Base-by-base conservation (phyloP, 495 filamentous ascomycete species). In the Aspergillus taichungensis region DNA sequence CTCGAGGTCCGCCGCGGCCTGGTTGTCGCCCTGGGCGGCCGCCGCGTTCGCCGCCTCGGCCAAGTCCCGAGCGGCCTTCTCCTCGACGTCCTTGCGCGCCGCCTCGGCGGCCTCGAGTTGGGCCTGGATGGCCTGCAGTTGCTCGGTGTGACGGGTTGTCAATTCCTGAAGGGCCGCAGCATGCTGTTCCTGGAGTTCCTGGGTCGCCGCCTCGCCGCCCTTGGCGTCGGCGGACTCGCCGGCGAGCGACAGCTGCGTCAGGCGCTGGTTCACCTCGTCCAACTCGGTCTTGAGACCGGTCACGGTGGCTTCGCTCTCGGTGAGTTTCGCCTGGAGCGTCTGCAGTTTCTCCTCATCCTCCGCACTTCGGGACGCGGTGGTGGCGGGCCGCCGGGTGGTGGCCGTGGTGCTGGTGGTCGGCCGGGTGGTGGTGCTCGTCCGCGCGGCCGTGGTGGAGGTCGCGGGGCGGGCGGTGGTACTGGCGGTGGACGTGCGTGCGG, bases 221-320 rank as follows among this genome's bases (percentile, higher is more conserved):
- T 59, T 58, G 3, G 55, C 30, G 3, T 46, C 37, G 29, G 47
- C 31, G 0, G 51, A 49, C 36, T 65, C 63, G 4, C 55, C 61
- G 3, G 59, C 56, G 7, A 60, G 18, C 9, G 65, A 59, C 18
- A 67, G 53, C 31, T 66, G 59, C 27, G 56, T 51, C 41, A 72
- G 41, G 44, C 67, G 72, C 39, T 68, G 60, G 13, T 68, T 70
- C 6, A 66, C 58, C 0, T 57, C 30, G 5, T 72, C 64, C 30
- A 74, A 45, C 38, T 74, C 67, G 3, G 60, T 36, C 49, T 65
- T 63, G 13, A 74, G 57, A 40, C 42, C 67, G 28, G 56, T 49
- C 13, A 71, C 57, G 3, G 60, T 70, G 32, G 61, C 59, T 34
- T 74, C 67, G 30, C 66, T 74, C 37, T 71, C 68, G 3, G 63